Evolutionary conservation across 2,329 filamentous ascomycete species (phyloP).

Genomic region (Cladophialophora immunda): DNA sequence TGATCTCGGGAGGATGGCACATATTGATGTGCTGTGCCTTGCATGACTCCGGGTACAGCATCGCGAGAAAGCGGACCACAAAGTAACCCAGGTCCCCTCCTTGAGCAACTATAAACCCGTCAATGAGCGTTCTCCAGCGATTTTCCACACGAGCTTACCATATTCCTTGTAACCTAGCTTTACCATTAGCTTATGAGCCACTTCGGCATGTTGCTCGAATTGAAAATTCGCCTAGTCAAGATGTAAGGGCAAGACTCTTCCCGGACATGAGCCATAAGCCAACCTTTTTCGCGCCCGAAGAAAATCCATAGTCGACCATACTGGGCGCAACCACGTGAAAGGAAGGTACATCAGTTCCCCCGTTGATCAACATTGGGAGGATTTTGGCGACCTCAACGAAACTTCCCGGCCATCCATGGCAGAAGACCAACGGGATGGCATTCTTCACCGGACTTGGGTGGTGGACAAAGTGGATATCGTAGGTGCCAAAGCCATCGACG

Average conservation of each 20-base stretch:
- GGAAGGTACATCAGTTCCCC: conserved; percentile 50
- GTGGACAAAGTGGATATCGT: conserved; percentile 73
- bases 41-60: conserved; percentile 63
- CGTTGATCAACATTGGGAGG: conserved; percentile 57
- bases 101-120: conserved; percentile 52
- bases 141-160: conserved; percentile 14
- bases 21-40: conserved; percentile 71
- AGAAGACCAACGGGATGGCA: conserved; percentile 72
- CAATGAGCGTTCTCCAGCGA: neutral
- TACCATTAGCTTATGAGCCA: conserved; percentile 73
- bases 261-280: neutral
- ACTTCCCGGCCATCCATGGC: conserved; percentile 74
- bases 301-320: conserved; percentile 65
- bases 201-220: conserved; percentile 69
- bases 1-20: conserved; percentile 58
- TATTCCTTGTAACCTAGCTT: conserved; percentile 72
- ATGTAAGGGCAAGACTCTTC: neutral
- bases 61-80: conserved; percentile 69
- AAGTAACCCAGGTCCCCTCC: conserved; percentile 75
- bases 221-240: conserved; percentile 53
- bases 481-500: conserved; percentile 66
- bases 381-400: conserved; percentile 74
- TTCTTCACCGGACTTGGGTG: conserved; percentile 59
- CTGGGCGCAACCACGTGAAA: conserved; percentile 64
- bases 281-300: conserved; percentile 47